Percentiles rank a stretch among this genome's conserved stretches.
phyloP scores from a whole-genome alignment of 1,284 basidiomycete species.

The Sanguinoderma infundibulare region DNA sequence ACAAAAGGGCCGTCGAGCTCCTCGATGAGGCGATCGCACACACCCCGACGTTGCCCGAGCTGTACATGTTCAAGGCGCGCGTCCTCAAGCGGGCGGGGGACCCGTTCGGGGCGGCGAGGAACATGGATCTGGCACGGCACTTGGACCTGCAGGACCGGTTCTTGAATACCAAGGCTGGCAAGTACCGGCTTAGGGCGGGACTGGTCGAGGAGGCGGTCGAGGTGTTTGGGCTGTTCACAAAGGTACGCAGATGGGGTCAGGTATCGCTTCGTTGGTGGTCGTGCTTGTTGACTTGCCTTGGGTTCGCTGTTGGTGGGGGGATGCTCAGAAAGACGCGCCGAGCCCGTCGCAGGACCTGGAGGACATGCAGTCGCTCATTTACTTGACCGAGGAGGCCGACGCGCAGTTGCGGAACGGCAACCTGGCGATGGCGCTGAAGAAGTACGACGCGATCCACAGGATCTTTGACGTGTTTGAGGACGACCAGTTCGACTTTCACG shows the following conservation, averaged over 20 bases:
- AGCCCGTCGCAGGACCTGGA: slow-evolving; percentile 84
- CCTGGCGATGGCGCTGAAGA: slow-evolving; percentile 86
- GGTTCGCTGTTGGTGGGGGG: not conserved
- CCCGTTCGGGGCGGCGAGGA: slow-evolving; percentile 71
- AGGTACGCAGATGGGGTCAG: slow-evolving; percentile 51
- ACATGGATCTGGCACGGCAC: slow-evolving; percentile 83
- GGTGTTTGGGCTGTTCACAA: slow-evolving; percentile 86
- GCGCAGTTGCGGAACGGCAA: slow-evolving; percentile 70
- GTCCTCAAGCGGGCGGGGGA: slow-evolving; percentile 91
- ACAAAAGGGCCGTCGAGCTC: slow-evolving; percentile 65
- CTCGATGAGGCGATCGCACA: slow-evolving; percentile 77
- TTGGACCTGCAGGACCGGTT: slow-evolving; percentile 97
- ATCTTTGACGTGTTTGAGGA: slow-evolving; percentile 91
- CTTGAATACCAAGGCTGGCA: slow-evolving; percentile 93
- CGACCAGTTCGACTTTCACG: slow-evolving; percentile 99
- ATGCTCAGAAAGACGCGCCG: slow-evolving; percentile 83
- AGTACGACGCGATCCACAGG: slow-evolving; percentile 81
- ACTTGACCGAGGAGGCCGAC: slow-evolving; percentile 85
- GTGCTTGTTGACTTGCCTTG: not conserved
- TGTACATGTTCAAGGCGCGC: slow-evolving; percentile 85
- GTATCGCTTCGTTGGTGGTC: not conserved
- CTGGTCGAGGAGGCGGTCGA: slow-evolving; percentile 76
- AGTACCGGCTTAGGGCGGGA: slow-evolving; percentile 88
- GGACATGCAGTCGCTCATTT: slow-evolving; percentile 96
- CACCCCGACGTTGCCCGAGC: slow-evolving; percentile 93